Conservation (phyloP, 2,329 filamentous ascomycete species). For the Metarhizium guizhouense region DNA sequence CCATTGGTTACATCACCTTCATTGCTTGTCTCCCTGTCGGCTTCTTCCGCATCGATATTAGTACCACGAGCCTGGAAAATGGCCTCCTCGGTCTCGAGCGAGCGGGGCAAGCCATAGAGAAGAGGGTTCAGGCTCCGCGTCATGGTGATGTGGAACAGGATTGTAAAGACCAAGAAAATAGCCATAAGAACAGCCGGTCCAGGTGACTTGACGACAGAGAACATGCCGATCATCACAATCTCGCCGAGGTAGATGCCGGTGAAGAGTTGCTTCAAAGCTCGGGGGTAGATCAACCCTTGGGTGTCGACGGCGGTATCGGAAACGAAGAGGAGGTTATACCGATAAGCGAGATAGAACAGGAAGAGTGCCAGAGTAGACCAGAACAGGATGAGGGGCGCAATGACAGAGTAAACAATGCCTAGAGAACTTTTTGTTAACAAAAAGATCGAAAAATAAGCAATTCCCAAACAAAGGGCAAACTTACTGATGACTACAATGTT, state of each 20-base stretch:
- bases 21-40: conserved; percentile 6
- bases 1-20: background rate
- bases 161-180: conserved; percentile 64
- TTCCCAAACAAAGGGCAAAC: conserved; percentile 9
- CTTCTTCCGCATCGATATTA: conserved; percentile 15
- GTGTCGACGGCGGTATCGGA: conserved; percentile 74
- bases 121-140: conserved; percentile 62
- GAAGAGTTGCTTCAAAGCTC: conserved; percentile 79
- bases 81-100: conserved; percentile 35
- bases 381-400: conserved; percentile 72
- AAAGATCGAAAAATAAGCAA: conserved; percentile 10
- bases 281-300: conserved; percentile 78
- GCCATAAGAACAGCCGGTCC: conserved; percentile 70
- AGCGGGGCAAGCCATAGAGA: conserved; percentile 61
- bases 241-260: conserved; percentile 74
- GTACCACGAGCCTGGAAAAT: conserved; percentile 21
- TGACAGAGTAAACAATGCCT: conserved; percentile 71
- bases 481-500: conserved; percentile 62
- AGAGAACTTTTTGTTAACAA: background rate
- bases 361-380: conserved; percentile 71
- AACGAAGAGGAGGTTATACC: conserved; percentile 81
- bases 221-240: conserved; percentile 72
- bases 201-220: conserved; percentile 56
- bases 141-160: conserved; percentile 68
- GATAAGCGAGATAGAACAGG: conserved; percentile 76